Conservation (phyloP, 1,139 yeast genomes). For the Eremothecium cymbalariae region DNA sequence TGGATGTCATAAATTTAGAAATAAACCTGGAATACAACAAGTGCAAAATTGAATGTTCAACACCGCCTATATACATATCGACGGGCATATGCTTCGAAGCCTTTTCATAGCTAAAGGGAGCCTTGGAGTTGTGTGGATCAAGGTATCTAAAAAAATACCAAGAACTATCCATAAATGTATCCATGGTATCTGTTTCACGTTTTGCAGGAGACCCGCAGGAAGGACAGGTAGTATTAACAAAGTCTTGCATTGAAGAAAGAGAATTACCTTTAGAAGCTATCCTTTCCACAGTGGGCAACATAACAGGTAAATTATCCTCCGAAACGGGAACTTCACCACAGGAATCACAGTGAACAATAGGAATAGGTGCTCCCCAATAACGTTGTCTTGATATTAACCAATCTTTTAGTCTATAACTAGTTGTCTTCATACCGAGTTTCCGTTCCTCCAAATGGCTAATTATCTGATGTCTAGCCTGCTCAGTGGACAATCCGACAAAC, state of each 20-base stretch:
- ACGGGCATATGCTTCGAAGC: conserved; percentile 66
- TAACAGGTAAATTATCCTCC: conserved; percentile 72
- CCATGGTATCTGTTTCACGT: conserved; percentile 97
- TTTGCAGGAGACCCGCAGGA: conserved; percentile 66
- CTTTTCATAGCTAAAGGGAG: conserved; percentile 45
- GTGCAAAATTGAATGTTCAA: conserved; percentile 93
- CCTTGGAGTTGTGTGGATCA: conserved; percentile 54
- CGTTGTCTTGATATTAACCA: conserved; percentile 94
- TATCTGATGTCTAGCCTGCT: conserved; percentile 47
- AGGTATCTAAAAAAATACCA: conserved; percentile 88
- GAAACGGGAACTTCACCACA: conserved; percentile 94
- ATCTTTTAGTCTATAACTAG: conserved; percentile 66
- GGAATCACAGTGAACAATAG: conserved; percentile 71
- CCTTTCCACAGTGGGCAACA: conserved; percentile 53
- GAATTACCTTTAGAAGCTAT: conserved; percentile 61
- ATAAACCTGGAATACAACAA: conserved; percentile 77
- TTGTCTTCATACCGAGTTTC: conserved; percentile 41
- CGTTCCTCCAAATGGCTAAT: conserved; percentile 36
- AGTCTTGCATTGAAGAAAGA: conserved; percentile 56
- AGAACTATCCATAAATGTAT: conserved; percentile 93
- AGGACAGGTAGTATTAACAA: conserved; percentile 72
- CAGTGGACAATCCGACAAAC: conserved; percentile 42
- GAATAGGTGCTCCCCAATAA: conserved; percentile 98
- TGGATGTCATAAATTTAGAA: conserved; percentile 62
- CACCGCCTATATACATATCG: conserved; percentile 87